Percentiles rank a stretch among this genome's conserved stretches.
phyloP scores from a whole-genome alignment of 805 yeast species.

The Ogataea salicorniae region DNA sequence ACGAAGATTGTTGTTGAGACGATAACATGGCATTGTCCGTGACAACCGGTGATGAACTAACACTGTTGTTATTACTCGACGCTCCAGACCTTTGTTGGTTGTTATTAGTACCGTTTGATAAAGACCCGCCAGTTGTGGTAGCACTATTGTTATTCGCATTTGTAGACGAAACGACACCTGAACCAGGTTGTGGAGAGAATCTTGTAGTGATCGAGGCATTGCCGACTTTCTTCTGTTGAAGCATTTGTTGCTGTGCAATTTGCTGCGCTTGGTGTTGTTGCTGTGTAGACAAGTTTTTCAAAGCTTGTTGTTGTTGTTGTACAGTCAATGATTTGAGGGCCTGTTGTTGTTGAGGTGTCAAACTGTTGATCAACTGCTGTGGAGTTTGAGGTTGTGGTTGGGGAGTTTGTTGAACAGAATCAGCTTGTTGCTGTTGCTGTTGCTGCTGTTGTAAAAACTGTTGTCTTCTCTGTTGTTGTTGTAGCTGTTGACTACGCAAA shows the following conservation, averaged over 20 bases:
- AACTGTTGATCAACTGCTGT: slow-evolving; percentile 19
- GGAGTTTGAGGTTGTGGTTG: slow-evolving; percentile 21
- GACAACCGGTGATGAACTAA: no score
- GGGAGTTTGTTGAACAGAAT: slow-evolving; percentile 1
- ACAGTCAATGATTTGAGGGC: slow-evolving; percentile 35
- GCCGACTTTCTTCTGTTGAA: slow-evolving; percentile 15
- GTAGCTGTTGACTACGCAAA: slow-evolving; percentile 32
- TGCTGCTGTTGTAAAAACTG: slow-evolving; percentile 26
- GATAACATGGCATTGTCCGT: no score
- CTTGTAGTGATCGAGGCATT: slow-evolving; percentile 24
- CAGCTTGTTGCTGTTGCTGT: slow-evolving; percentile 9
- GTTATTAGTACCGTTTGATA: no score
- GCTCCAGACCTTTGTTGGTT: no score
- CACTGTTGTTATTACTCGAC: no score
- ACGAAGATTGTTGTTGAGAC: no score
- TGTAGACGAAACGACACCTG: background rate
- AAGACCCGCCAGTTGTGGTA: no score
- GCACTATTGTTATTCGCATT: no score
- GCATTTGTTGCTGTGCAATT: slow-evolving; percentile 23
- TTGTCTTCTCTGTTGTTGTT: slow-evolving; percentile 19
- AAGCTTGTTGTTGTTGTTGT: slow-evolving; percentile 39
- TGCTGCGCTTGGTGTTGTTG: slow-evolving; percentile 18
- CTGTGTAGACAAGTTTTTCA: slow-evolving; percentile 18
- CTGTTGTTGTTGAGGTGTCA: slow-evolving; percentile 25
- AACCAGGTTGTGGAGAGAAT: slow-evolving; percentile 27